Evolutionary conservation across 2,329 filamentous ascomycete genomes (phyloP).

Genomic region (Torrubiella hemipterigena): DNA sequence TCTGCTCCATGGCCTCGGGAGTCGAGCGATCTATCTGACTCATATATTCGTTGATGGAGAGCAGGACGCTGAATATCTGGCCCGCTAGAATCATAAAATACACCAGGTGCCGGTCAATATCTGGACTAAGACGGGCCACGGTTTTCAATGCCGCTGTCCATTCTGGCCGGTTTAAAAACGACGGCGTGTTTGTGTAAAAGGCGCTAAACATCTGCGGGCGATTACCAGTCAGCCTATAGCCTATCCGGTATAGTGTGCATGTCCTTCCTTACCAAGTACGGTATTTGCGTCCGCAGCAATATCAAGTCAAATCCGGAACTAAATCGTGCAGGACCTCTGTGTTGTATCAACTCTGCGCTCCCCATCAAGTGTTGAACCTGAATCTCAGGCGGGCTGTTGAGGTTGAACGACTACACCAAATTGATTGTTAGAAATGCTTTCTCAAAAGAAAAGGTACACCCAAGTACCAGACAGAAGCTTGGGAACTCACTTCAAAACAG

Average conservation of each 20-base stretch:
- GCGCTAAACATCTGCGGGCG: neutral
- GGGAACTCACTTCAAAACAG: neutral
- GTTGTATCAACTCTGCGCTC: neutral
- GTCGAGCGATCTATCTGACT: neutral
- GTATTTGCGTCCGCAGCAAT: neutral
- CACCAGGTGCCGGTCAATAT: neutral
- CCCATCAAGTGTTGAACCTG: neutral
- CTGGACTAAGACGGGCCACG: neutral
- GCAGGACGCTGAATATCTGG: neutral
- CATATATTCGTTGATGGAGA: neutral
- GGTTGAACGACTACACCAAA: neutral
- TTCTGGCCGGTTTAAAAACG: neutral
- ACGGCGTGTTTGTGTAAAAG: neutral
- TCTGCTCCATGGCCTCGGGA: neutral
- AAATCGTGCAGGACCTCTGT: neutral
- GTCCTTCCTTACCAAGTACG: neutral
- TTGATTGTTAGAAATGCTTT: neutral
- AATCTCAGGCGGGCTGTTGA: neutral
- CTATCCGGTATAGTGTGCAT: neutral
- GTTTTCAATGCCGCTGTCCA: neutral
- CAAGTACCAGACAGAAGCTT: neutral
- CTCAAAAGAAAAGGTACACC: neutral
- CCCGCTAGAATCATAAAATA: neutral
- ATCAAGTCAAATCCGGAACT: neutral
- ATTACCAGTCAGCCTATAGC: neutral